Evolutionary conservation across 176 grass and related monocot species (phyloP).

Genomic region (Eleusine coracana): DNA sequence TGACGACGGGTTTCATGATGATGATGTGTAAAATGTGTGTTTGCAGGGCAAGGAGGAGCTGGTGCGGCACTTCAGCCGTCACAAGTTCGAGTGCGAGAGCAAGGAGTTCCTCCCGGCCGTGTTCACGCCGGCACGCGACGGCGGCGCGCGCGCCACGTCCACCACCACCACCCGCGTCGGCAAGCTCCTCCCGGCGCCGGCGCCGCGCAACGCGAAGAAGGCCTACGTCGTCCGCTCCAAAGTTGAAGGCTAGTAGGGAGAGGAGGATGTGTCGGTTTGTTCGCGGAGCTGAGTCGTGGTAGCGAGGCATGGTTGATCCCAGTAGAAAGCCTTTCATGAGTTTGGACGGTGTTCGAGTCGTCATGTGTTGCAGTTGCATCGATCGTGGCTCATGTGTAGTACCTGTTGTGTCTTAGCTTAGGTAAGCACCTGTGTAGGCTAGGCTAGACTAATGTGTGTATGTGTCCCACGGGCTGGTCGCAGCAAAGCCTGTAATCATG

Average conservation of each 20-base stretch:
- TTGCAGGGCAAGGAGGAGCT: slow-evolving; percentile 49
- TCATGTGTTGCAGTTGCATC: neutral
- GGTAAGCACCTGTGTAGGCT: neutral
- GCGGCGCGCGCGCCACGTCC: slow-evolving; percentile 21
- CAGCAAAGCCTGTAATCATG: neutral
- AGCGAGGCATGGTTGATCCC: too few relatives aligned
- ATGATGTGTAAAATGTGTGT: neutral
- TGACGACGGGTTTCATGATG: neutral
- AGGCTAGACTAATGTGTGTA: neutral
- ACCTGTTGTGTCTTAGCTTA: neutral
- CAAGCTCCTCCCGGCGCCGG: neutral
- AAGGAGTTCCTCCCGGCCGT: slow-evolving; percentile 62
- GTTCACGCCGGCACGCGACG: slow-evolving; percentile 59
- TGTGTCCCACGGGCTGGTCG: neutral
- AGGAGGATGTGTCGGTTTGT: too few relatives aligned
- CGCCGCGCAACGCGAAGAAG: too few relatives aligned
- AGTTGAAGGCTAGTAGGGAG: neutral
- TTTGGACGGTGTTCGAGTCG: neutral
- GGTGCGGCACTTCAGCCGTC: slow-evolving; percentile 34
- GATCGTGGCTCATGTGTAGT: neutral
- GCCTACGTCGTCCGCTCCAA: neutral
- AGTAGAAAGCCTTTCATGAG: neutral
- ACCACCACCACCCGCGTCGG: neutral
- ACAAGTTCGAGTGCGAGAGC: slow-evolving; percentile 41
- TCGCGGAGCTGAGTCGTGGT: too few relatives aligned